A percentile compares a stretch with the other conserved stretches of the same genome.
phyloP scores from a whole-genome alignment of 176 grass and related monocot genomes.

The Rhynchospora pubera region DNA sequence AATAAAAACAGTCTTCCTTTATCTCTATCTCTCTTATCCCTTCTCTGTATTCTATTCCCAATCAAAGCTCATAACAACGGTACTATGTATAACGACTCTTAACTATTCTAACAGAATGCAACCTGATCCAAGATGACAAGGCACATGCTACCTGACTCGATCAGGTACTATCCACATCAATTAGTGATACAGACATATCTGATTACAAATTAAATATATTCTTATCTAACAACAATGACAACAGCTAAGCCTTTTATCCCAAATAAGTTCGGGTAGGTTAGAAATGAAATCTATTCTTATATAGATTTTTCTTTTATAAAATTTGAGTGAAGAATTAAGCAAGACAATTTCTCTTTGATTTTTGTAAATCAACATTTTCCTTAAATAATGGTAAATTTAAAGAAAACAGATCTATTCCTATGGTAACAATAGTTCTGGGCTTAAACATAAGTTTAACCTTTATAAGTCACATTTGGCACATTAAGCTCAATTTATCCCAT shows the following conservation, averaged over 20 bases:
- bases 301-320: too few relatives aligned
- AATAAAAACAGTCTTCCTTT: too few relatives aligned
- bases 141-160: not conserved
- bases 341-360: not conserved
- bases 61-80: too few relatives aligned
- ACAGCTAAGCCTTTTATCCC: too few relatives aligned
- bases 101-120: not conserved
- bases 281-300: too few relatives aligned
- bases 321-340: not conserved
- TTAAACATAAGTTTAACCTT: not conserved
- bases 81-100: not conserved
- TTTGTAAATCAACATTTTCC: not conserved
- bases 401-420: not conserved
- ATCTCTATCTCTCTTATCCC: too few relatives aligned
- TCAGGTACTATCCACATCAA: not conserved
- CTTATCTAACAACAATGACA: not conserved
- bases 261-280: too few relatives aligned
- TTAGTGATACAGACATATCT: not conserved
- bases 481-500: not conserved
- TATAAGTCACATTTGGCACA: not conserved
- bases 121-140: not conserved
- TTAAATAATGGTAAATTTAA: not conserved
- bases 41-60: too few relatives aligned
- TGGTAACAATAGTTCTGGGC: not conserved
- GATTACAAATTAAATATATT: not conserved